Base-by-base conservation (phyloP, 768 basidiomycete genomes). In the Naganishia vishniacii region DNA sequence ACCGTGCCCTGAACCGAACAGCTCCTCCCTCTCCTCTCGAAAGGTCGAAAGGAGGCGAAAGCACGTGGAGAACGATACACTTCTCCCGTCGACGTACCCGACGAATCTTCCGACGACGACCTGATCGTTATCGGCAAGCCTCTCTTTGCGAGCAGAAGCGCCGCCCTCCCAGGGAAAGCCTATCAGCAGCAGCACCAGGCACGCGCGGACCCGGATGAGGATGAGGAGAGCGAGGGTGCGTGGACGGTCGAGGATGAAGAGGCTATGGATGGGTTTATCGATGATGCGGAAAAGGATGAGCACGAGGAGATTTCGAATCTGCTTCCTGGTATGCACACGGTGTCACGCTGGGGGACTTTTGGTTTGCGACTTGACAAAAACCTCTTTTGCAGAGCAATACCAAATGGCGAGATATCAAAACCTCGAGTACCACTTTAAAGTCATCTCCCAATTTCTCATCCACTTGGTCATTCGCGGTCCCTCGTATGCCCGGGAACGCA, bases 361-460 rank as follows among this genome's bases (percentile, higher is more conserved):
- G 89, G 32, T 84, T 88, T 40, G 87, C 89, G 66, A 84, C 86
- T 64, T 75, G 75, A 51, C 70, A 75, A 25, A 80, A 73, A 8
- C 74, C 42, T 44, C 65, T 26, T 78, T 71, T 0, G 71, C 87
- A 72, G 80, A 81, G 58, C 83, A 86, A 70, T 94, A 89, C 78
- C 91, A 88, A 75, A 85, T 88, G n/a, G 82, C 83, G 61, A 81
- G 85, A 1, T 86, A 87, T 72, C 85, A 90, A 72, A 87, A 89
- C 69, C 80, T 88, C 20, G 79, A 83, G 15, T 83, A 87, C 67
- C 88, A 91, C 66, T 90, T 91, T 82, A 91, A 91, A 78, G 85
- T 87, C 41, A 81, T 91, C 46, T 91, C 89, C 68, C 91, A 94
- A 72, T 82, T 91, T 29, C 88, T 91, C 67, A 88, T 91, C 13